phyloP scores from a whole-genome alignment of 2,329 filamentous ascomycete species.

The Epichloe gansuensis region DNA sequence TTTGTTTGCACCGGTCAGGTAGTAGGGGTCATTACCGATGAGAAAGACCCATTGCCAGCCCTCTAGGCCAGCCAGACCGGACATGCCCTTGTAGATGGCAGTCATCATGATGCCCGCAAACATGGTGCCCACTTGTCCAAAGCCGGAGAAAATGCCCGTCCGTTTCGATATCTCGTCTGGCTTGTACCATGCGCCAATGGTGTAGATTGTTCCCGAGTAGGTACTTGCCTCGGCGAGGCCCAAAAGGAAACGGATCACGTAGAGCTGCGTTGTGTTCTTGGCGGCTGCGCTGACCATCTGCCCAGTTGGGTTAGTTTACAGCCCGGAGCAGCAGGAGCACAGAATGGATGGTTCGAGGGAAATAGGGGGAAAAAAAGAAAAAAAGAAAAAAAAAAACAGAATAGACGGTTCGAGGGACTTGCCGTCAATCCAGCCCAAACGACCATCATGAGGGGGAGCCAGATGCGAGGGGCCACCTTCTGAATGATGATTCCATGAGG shows the following conservation, averaged over 20 bases:
- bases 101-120: slow-evolving; percentile 44
- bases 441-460: slow-evolving; percentile 51
- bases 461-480: slow-evolving; percentile 49
- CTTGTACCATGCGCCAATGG: slow-evolving; percentile 44
- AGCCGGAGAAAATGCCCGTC: slow-evolving; percentile 48
- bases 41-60: slow-evolving; percentile 63
- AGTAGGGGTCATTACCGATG: slow-evolving; percentile 25
- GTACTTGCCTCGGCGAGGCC: slow-evolving; percentile 26
- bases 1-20: too few species aligned
- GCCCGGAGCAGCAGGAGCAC: neutral
- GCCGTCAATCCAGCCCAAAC: slow-evolving; percentile 49
- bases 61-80: slow-evolving; percentile 38
- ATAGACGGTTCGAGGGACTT: neutral
- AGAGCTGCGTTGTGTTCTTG: neutral
- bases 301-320: neutral
- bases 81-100: slow-evolving; percentile 39
- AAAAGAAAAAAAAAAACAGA: neutral
- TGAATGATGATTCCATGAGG: slow-evolving; percentile 50
- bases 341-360: too few species aligned
- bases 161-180: slow-evolving; percentile 48
- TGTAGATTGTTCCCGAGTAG: slow-evolving; percentile 29
- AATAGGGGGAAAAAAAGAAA: too few species aligned
- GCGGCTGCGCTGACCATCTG: neutral
- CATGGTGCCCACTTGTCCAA: slow-evolving; percentile 42
- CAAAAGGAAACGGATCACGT: slow-evolving; percentile 22